Conservation (phyloP, 208 protist genomes). For the Kentomonas sorsogonicus region DNA sequence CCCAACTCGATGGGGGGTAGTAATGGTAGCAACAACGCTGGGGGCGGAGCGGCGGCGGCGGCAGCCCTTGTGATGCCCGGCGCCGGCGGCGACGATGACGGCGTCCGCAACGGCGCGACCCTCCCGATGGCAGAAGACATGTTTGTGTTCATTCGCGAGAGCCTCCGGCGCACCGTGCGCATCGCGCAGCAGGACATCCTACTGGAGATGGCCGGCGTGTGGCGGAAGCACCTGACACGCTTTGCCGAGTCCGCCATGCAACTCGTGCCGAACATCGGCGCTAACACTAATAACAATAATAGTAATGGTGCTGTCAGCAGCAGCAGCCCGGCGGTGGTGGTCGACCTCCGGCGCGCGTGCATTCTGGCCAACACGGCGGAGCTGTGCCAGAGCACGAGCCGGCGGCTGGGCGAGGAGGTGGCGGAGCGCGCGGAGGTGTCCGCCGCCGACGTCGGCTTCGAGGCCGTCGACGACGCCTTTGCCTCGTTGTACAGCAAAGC, state of each 20-base stretch:
- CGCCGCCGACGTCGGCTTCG: constrained; percentile 66
- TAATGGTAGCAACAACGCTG: too few species aligned
- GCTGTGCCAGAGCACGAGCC: constrained; percentile 66
- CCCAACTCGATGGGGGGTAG: too few species aligned
- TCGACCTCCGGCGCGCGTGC: constrained; percentile 66
- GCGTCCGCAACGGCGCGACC: constrained; percentile 41
- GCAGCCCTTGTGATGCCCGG: too few species aligned
- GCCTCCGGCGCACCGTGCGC: constrained; percentile 69
- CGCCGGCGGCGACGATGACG: constrained; percentile 49
- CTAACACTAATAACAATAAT: too few species aligned
- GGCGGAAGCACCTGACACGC: constrained; percentile 64
- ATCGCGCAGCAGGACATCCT: constrained; percentile 86
- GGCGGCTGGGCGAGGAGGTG: constrained; percentile 77
- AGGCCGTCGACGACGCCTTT: constrained; percentile 69
- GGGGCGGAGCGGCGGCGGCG: too few species aligned
- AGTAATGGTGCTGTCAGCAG: too few species aligned
- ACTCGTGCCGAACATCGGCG: constrained; percentile 33
- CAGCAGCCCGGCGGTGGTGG: constrained; percentile 32
- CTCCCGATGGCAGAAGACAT: constrained; percentile 86
- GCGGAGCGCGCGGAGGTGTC: constrained; percentile 56
- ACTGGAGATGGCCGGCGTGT: constrained; percentile 81
- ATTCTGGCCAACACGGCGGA: constrained; percentile 88
- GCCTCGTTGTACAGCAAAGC: constrained; percentile 57
- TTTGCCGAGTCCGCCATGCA: constrained; percentile 33
- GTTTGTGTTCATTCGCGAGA: constrained; percentile 90